These are phyloP conservation scores for Sphagnurus paluster DNA, from an alignment of 1,284 basidiomycete genomes.

Conservation along the genomic window DNA sequence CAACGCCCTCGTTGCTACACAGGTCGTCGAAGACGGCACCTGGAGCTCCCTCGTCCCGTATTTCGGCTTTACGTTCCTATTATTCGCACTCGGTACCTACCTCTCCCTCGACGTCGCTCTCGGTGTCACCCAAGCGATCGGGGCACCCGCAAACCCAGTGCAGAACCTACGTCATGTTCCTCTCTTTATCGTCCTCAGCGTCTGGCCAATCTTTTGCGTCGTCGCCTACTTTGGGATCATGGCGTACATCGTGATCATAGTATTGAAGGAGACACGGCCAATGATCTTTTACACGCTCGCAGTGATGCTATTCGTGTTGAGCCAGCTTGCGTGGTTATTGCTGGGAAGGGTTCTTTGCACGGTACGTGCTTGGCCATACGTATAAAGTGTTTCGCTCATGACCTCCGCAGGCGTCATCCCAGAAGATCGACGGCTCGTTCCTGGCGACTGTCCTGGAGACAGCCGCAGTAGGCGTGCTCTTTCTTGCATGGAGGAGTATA, in stretches of 20 bases:
- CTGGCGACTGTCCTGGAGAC: conserved; percentile 79
- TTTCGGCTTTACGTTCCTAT: conserved; percentile 53
- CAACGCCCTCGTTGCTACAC: conserved; percentile 80
- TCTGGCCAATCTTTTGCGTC: conserved; percentile 81
- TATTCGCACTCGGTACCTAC: conserved; percentile 74
- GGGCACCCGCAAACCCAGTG: conserved; percentile 55
- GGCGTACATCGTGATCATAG: conserved; percentile 70
- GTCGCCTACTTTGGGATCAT: conserved; percentile 70
- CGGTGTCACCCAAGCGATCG: conserved; percentile 59
- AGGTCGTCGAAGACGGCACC: conserved; percentile 84
- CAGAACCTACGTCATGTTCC: conserved; percentile 59
- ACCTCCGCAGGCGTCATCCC: conserved; percentile 49
- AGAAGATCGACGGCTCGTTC: conserved; percentile 79
- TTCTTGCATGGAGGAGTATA: conserved; percentile 79
- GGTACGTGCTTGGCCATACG: conserved; percentile 36
- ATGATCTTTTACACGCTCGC: conserved; percentile 70
- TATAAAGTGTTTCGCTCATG: not conserved
- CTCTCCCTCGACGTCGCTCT: conserved; percentile 78
- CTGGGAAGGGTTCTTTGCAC: conserved; percentile 75
- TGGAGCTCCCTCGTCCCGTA: conserved; percentile 68
- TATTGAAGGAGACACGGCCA: conserved; percentile 73
- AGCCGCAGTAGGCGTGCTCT: conserved; percentile 66
- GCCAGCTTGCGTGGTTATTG: conserved; percentile 79
- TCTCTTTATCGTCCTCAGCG: conserved; percentile 76
- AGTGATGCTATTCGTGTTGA: conserved; percentile 68